These are phyloP conservation scores for Venturia effusa DNA, from an alignment of 2,329 filamentous ascomycete species.

Conservation along the genomic window DNA sequence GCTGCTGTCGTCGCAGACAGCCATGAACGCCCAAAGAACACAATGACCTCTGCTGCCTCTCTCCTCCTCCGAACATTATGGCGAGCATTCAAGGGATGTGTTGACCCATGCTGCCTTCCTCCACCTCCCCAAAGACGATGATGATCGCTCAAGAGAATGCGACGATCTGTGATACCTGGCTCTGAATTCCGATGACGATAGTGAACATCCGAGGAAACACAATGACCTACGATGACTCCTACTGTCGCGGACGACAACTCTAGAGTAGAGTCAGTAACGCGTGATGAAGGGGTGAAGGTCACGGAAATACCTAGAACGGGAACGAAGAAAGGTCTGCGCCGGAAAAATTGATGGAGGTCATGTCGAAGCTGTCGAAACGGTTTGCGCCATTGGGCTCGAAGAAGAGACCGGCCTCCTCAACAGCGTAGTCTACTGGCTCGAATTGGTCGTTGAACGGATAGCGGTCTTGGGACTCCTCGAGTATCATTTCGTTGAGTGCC, in stretches of 20 bases:
- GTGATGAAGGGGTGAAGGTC: neutral
- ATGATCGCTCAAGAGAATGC: neutral
- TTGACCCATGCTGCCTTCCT: neutral
- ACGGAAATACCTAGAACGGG: constrained; percentile 13
- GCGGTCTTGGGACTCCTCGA: neutral
- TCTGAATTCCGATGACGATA: neutral
- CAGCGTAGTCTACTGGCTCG: neutral
- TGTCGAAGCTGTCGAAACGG: neutral
- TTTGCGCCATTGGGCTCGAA: neutral
- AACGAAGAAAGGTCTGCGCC: neutral
- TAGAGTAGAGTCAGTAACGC: neutral
- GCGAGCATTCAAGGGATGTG: neutral
- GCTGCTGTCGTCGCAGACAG: neutral
- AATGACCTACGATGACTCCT: neutral
- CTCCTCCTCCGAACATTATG: neutral
- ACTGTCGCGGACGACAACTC: neutral
- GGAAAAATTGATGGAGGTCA: neutral
- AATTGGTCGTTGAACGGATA: neutral
- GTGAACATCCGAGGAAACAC: neutral
- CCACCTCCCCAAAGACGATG: neutral
- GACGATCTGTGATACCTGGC: neutral
- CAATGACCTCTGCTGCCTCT: neutral
- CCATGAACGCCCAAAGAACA: neutral
- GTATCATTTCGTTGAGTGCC: neutral
- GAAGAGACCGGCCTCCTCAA: neutral